A percentile compares a stretch with the other conserved stretches of the same genome.
phyloP scores from a whole-genome alignment of 768 basidiomycete species.

The Kwoniella shandongensis region DNA sequence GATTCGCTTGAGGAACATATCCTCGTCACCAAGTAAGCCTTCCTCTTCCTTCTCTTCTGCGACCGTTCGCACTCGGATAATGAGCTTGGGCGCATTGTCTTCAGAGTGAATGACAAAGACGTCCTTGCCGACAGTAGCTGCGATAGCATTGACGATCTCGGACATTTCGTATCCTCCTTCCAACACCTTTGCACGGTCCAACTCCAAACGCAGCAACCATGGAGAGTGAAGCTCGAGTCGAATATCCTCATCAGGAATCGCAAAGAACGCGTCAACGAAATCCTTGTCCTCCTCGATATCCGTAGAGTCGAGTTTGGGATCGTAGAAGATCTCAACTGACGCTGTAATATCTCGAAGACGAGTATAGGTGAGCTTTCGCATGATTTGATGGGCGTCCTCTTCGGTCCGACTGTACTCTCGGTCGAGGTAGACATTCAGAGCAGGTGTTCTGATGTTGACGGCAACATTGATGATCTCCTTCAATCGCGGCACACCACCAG shows the following conservation, averaged over 20 bases:
- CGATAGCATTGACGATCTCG: slow-evolving; percentile 88
- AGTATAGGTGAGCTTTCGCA: slow-evolving; percentile 71
- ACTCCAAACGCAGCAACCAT: slow-evolving; percentile 93
- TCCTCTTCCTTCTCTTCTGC: slow-evolving; percentile 66
- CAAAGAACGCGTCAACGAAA: slow-evolving; percentile 98
- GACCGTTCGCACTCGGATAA: slow-evolving; percentile 89
- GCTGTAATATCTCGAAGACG: slow-evolving; percentile 90
- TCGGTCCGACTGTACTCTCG: slow-evolving; percentile 65
- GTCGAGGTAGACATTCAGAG: slow-evolving; percentile 74
- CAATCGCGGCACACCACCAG: slow-evolving; percentile 96
- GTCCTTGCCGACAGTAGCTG: slow-evolving; percentile 91
- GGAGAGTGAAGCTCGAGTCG: slow-evolving; percentile 90
- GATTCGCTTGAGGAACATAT: slow-evolving; percentile 91
- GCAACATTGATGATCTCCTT: slow-evolving; percentile 99
- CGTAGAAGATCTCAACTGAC: slow-evolving; percentile 96
- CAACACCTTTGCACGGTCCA: slow-evolving; percentile 96
- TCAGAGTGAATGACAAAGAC: slow-evolving; percentile 98
- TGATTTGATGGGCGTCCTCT: slow-evolving; percentile 46
- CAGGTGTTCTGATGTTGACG: slow-evolving; percentile 96
- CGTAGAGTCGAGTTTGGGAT: slow-evolving; percentile 85
- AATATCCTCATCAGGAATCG: slow-evolving; percentile 95
- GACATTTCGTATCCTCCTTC: slow-evolving; percentile 95
- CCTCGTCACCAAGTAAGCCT: slow-evolving; percentile 75
- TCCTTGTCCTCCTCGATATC: slow-evolving; percentile 94
- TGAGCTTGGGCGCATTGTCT: slow-evolving; percentile 95